phyloP scores from a whole-genome alignment of 2,329 filamentous ascomycete genomes.

The Thermothelomyces thermophilus region DNA sequence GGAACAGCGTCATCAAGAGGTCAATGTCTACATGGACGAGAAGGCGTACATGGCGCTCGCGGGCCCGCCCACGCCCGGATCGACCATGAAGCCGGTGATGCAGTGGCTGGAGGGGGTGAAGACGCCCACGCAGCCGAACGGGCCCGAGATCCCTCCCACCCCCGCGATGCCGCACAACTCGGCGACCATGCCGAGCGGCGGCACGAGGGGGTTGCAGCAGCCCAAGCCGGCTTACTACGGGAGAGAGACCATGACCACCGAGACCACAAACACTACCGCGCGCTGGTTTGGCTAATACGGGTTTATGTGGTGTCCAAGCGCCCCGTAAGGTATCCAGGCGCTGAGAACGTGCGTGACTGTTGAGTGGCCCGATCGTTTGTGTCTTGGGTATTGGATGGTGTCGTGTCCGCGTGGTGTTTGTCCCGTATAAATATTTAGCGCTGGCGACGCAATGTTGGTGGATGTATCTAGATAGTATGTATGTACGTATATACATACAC shows the following conservation, averaged over 20 bases:
- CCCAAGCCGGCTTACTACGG: constrained; percentile 12
- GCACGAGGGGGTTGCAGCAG: constrained; percentile 3
- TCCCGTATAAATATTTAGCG: not conserved
- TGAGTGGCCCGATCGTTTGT: not conserved
- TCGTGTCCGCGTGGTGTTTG: not conserved
- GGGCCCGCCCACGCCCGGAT: constrained; percentile 5
- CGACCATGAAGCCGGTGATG: constrained; percentile 12
- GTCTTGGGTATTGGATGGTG: not conserved
- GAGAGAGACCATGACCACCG: constrained; percentile 18
- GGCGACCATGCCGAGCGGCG: not conserved
- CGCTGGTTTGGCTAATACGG: constrained; percentile 14
- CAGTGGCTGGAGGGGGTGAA: constrained; percentile 18
- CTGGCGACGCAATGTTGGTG: too few relatives aligned
- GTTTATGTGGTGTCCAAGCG: too few relatives aligned
- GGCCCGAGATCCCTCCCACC: constrained; percentile 14
- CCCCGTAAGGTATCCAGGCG: too few relatives aligned
- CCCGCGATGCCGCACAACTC: constrained; percentile 2
- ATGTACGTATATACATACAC: too few relatives aligned
- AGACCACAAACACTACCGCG: constrained; percentile 14
- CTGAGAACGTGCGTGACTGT: not conserved
- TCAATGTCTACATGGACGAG: constrained; percentile 14
- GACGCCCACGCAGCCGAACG: constrained; percentile 17
- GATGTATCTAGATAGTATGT: too few relatives aligned
- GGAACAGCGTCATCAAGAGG: not conserved
- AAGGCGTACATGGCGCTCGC: constrained; percentile 19